phyloP scores from a whole-genome alignment of 140 eudicot genomes.

The Bidens hawaiensis region DNA sequence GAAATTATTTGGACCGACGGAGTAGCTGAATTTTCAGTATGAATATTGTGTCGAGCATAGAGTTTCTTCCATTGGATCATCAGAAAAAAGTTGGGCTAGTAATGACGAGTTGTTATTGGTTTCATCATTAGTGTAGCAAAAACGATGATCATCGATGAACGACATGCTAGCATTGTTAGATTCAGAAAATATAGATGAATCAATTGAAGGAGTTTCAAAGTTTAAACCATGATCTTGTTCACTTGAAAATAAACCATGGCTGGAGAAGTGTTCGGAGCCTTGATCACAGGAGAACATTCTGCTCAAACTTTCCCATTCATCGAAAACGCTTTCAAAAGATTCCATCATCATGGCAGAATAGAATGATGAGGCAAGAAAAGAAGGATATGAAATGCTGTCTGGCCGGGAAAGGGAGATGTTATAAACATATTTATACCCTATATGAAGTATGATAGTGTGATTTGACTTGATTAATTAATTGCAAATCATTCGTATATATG shows the following conservation, averaged over 20 bases:
- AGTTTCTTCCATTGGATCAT: conserved; percentile 37
- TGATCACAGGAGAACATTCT: conserved; percentile 42
- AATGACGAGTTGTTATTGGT: conserved; percentile 4
- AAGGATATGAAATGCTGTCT: neutral
- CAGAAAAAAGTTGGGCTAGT: conserved; percentile 24
- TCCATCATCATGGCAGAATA: neutral
- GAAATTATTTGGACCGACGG: conserved; percentile 6
- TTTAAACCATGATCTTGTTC: conserved; percentile 17
- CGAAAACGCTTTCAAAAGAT: too few relatives aligned
- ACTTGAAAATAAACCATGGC: too few relatives aligned
- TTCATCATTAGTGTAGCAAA: conserved; percentile 12
- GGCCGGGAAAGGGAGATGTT: conserved; percentile 9
- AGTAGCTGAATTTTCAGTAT: conserved; percentile 15
- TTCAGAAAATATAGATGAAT: conserved; percentile 24
- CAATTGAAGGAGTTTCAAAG: conserved; percentile 33
- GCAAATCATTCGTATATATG: conserved; percentile 28
- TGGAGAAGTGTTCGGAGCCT: too few relatives aligned
- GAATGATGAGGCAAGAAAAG: neutral
- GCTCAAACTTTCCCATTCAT: too few relatives aligned
- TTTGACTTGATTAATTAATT: conserved; percentile 37
- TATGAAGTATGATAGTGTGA: conserved; percentile 17
- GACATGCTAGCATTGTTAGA: conserved; percentile 16
- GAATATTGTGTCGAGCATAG: conserved; percentile 18
- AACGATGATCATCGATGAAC: conserved; percentile 9
- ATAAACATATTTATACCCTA: conserved; percentile 43